Conservation (phyloP, 2,329 filamentous ascomycete genomes). For the Amylocarpus encephaloides region DNA sequence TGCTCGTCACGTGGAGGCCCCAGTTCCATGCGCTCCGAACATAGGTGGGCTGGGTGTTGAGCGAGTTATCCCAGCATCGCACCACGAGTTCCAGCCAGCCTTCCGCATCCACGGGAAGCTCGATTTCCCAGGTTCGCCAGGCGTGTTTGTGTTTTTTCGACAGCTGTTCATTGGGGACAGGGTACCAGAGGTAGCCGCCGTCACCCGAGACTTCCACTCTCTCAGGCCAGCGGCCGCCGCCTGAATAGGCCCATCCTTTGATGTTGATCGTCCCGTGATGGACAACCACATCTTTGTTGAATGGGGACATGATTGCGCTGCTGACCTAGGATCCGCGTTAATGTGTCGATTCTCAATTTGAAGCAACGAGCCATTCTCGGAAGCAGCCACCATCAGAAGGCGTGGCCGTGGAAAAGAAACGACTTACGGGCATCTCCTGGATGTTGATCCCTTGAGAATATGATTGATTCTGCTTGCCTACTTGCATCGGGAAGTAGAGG, state of each 20-base stretch:
- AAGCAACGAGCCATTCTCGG: conserved; percentile 43
- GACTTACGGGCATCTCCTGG: conserved; percentile 6
- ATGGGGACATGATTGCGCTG: conserved; percentile 56
- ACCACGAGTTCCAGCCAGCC: conserved; percentile 55
- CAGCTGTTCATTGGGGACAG: conserved; percentile 55
- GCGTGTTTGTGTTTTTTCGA: conserved; percentile 55
- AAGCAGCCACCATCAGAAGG: conserved; percentile 53
- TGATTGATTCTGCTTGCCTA: conserved; percentile 63
- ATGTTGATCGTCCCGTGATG: conserved; percentile 33
- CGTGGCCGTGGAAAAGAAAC: neutral
- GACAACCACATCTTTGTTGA: conserved; percentile 29
- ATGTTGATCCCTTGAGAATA: conserved; percentile 62
- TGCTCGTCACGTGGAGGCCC: conserved; percentile 59
- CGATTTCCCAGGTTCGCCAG: conserved; percentile 59
- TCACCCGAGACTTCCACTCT: conserved; percentile 63
- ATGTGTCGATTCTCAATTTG: conserved; percentile 61
- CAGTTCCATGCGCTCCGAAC: conserved; percentile 55
- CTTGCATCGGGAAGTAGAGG: conserved; percentile 59
- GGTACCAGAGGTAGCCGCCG: conserved; percentile 56
- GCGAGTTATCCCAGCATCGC: conserved; percentile 54
- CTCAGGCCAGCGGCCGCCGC: conserved; percentile 58
- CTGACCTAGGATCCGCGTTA: conserved; percentile 49
- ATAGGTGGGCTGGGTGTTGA: conserved; percentile 53
- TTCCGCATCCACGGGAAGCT: conserved; percentile 55
- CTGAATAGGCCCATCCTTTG: conserved; percentile 61